Evolutionary conservation across 2,329 filamentous ascomycete species (phyloP).

Genomic region (Gliomastix tumulicola): DNA sequence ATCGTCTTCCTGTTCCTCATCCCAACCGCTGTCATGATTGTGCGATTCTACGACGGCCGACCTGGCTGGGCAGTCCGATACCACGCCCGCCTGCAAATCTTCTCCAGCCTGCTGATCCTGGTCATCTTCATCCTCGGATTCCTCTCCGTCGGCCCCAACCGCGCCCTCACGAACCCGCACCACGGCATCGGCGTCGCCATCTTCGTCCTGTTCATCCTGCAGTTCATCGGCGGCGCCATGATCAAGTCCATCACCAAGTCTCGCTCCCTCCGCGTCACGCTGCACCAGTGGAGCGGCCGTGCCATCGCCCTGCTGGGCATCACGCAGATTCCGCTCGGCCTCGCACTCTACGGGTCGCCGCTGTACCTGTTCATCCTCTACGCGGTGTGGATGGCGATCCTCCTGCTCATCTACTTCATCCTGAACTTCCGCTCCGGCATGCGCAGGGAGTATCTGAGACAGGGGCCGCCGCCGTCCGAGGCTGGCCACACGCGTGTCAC

Average conservation of each 20-base stretch:
- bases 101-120: constrained; percentile 61
- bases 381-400: constrained; percentile 65
- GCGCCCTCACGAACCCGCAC: constrained; percentile 73
- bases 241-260: constrained; percentile 45
- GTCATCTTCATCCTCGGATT: constrained; percentile 70
- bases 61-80: constrained; percentile 56
- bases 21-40: constrained; percentile 66
- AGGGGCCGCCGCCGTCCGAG: constrained; percentile 52
- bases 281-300: constrained; percentile 87
- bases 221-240: constrained; percentile 62
- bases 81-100: constrained; percentile 68
- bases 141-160: constrained; percentile 67
- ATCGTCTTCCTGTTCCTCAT: constrained; percentile 70
- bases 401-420: constrained; percentile 73
- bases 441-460: constrained; percentile 45
- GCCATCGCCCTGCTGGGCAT: constrained; percentile 74
- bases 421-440: constrained; percentile 63
- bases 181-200: constrained; percentile 78
- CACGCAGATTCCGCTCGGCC: constrained; percentile 77
- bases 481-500: constrained; percentile 25
- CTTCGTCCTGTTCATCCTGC: constrained; percentile 65
- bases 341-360: constrained; percentile 90
- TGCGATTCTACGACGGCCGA: constrained; percentile 61
- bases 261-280: constrained; percentile 46
- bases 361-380: constrained; percentile 80